A percentile compares a stretch with the other conserved stretches of the same genome.
phyloP scores from a whole-genome alignment of 2,329 filamentous ascomycete species.

The Penicillium digitatum region DNA sequence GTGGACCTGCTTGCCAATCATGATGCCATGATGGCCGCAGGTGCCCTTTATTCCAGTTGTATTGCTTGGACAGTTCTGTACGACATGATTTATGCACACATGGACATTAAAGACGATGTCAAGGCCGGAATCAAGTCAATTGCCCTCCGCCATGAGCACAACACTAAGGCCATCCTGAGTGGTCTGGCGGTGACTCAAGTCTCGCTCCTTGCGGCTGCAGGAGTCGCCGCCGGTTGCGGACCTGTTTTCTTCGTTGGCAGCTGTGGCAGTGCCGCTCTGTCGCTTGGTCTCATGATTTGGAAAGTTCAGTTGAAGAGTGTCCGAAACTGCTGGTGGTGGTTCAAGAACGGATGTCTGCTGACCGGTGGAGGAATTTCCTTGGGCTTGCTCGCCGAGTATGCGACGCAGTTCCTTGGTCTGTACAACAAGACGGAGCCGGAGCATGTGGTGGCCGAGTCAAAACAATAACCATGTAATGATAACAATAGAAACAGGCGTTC shows the following conservation, averaged over 20 bases:
- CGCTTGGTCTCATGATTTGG: conserved; percentile 57
- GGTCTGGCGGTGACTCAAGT: conserved; percentile 42
- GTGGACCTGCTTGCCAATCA: conserved; percentile 43
- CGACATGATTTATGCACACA: conserved; percentile 52
- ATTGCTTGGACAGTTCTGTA: conserved; percentile 49
- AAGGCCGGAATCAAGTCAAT: conserved; percentile 51
- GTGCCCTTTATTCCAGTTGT: conserved; percentile 46
- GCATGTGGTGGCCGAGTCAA: conserved; percentile 3
- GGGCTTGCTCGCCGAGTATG: conserved; percentile 55
- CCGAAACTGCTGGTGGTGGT: conserved; percentile 62
- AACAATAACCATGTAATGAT: conserved; percentile 10
- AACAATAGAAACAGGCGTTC: background rate
- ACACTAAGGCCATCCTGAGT: conserved; percentile 44
- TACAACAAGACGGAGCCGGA: conserved; percentile 20
- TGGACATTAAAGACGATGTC: conserved; percentile 51
- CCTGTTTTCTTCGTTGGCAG: conserved; percentile 57
- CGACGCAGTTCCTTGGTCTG: conserved; percentile 28
- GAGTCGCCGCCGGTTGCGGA: conserved; percentile 51
- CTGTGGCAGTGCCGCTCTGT: conserved; percentile 54
- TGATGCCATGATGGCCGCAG: conserved; percentile 36
- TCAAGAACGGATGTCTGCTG: conserved; percentile 58
- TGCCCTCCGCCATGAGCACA: conserved; percentile 47
- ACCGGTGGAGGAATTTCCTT: conserved; percentile 57
- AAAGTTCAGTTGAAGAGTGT: conserved; percentile 56
- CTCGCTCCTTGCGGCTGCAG: conserved; percentile 42